Base-by-base conservation (phyloP, 352 stramenopile species). In the Globisporangium camurandrum region DNA sequence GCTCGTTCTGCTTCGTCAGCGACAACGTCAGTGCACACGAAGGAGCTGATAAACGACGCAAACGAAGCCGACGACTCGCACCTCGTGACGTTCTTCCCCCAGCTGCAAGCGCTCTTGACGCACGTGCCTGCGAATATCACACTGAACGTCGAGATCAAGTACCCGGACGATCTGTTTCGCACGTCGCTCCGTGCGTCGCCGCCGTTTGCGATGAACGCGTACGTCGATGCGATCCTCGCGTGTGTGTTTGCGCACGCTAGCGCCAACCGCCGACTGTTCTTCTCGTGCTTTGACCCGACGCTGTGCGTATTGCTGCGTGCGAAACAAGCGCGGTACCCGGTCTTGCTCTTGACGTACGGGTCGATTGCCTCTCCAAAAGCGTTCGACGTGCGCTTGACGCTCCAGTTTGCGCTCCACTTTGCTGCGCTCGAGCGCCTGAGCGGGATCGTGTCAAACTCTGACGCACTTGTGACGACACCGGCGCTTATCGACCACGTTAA, bases 101-200 rank as follows among this genome's bases (percentile, higher is more conserved):
- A 59, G n/a, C 52, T 92, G 8, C 64, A 82, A 57, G 67, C 81
- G 40, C 49, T 88, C 28, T 65, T 92, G 39, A 74, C 72, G 49
- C 67, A 92, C 39, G 78, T 90, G 8, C 81, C 81, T n/a, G 70
- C 64, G 0, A 66, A 87, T 54, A 69, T 88, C 10, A 78, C 69
- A 9, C 60, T 92, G 38, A 90, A 92, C 51, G 71, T 92, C 48
- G 81, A 92, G 56, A 75, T 92, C 60, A 92, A 92, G 68, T 92
- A 89, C 53, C 81, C 81, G 0, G 71, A 88, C 57, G 56, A 58
- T 22, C 61, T 75, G 9, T 71, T 68, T 38, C 65, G 60, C 37
- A 34, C 54, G 3, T 45, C 27, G 7, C 75, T 87, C 63, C 69
- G 75, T 14, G 67, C 52, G 27, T 67, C 69, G 17, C 61, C 63